Percentiles rank a stretch among this genome's conserved stretches.
These are phyloP conservation scores for Nicotiana obtusifolia DNA, from an alignment of 257 asterid genomes.

Conservation along the genomic window DNA sequence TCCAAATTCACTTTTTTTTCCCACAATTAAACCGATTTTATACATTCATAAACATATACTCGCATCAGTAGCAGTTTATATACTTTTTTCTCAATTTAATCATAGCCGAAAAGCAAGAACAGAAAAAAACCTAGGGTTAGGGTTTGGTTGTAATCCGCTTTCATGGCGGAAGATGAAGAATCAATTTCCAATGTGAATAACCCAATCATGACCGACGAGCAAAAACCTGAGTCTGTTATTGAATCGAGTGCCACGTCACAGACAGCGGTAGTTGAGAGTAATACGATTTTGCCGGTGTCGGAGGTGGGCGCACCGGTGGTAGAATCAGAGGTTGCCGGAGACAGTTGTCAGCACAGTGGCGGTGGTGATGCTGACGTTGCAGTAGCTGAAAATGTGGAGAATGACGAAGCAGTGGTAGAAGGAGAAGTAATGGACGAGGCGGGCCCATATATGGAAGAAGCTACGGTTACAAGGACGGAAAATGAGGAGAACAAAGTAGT, in stretches of 20 bases:
- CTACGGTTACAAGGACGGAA: background rate
- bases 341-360: background rate
- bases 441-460: too few relatives aligned
- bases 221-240: background rate
- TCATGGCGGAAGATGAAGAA: conserved; percentile 8
- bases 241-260: background rate
- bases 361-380: background rate
- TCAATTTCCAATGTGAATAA: background rate
- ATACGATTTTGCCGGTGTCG: background rate
- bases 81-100: background rate
- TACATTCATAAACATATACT: background rate
- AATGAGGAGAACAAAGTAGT: background rate
- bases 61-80: background rate
- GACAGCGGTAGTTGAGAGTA: background rate
- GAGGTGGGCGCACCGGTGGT: background rate
- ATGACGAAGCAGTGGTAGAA: background rate
- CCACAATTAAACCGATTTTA: background rate
- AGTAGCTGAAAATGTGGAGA: too few relatives aligned
- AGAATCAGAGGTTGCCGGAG: background rate
- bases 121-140: background rate
- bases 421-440: conserved; percentile 7
- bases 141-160: conserved; percentile 3
- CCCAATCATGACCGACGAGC: background rate
- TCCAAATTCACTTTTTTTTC: background rate
- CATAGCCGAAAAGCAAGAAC: background rate